Conservation (phyloP, 805 yeast species). For the Schwanniomyces pseudopolymorphus region DNA sequence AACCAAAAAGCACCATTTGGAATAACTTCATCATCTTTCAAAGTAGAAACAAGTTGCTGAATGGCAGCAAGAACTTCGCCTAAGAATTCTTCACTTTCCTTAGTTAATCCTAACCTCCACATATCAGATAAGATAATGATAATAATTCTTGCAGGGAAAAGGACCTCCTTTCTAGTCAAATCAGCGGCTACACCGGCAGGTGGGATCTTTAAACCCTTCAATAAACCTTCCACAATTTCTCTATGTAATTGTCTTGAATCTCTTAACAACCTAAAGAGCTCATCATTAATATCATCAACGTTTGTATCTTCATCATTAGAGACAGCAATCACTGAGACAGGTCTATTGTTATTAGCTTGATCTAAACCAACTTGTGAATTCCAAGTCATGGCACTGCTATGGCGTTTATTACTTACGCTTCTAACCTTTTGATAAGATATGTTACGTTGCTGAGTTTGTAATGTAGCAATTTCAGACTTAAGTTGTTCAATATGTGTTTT, state of each 20-base stretch:
- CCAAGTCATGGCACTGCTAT: conserved; percentile 39
- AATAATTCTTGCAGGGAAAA: conserved; percentile 94
- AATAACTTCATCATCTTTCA: conserved; percentile 83
- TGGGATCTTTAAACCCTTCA: conserved; percentile 84
- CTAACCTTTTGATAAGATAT: conserved; percentile 33
- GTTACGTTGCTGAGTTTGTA: conserved; percentile 35
- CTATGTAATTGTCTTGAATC: conserved; percentile 71
- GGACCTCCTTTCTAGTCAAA: conserved; percentile 81
- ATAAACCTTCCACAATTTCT: conserved; percentile 83
- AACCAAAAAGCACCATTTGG: conserved; percentile 97
- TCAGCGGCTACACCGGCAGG: conserved; percentile 81
- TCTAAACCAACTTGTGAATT: conserved; percentile 33
- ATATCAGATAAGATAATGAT: conserved; percentile 90
- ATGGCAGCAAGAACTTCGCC: conserved; percentile 87
- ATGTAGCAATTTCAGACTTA: conserved; percentile 49
- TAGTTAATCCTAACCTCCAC: conserved; percentile 96
- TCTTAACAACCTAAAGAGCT: conserved; percentile 66
- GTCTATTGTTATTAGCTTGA: conserved; percentile 44
- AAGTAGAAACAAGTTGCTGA: conserved; percentile 75
- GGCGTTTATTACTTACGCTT: conserved; percentile 39
- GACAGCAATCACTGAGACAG: conserved; percentile 62
- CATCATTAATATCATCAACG: conserved; percentile 71
- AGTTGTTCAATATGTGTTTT: conserved; percentile 59
- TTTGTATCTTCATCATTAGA: conserved; percentile 53
- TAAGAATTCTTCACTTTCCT: conserved; percentile 85